Evolutionary conservation across 352 stramenopile species (phyloP).

Genomic region (Phytophthora uliginosa): DNA sequence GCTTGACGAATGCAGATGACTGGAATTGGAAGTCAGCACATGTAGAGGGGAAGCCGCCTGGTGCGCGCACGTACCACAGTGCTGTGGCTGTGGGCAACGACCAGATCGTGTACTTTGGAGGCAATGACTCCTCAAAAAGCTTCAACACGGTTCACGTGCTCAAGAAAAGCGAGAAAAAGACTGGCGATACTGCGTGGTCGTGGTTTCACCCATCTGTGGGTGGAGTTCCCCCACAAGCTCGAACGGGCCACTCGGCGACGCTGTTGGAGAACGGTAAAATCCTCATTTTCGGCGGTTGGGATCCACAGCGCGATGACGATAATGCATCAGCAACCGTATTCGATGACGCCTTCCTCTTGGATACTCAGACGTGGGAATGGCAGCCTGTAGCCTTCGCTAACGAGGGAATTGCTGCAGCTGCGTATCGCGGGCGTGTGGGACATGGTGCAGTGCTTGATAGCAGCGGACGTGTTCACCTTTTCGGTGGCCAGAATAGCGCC

Average conservation of each 20-base stretch:
- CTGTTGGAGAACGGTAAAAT: conserved; percentile 90
- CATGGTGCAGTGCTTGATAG: conserved; percentile 84
- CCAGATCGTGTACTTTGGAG: conserved; percentile 94
- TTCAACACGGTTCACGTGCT: conserved; percentile 95
- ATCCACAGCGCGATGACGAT: conserved; percentile 80
- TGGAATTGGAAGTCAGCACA: conserved; percentile 94
- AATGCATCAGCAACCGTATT: conserved; percentile 78
- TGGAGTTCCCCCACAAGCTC: conserved; percentile 74
- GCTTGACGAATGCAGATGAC: conserved; percentile 47
- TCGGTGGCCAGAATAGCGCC: conserved; percentile 86
- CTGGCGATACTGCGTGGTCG: conserved; percentile 57
- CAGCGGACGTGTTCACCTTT: conserved; percentile 81
- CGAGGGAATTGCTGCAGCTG: conserved; percentile 19
- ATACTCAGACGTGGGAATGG: conserved; percentile 95
- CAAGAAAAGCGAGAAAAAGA: conserved; percentile 54
- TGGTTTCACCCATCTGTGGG: conserved; percentile 91
- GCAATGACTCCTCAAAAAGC: conserved; percentile 92
- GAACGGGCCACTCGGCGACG: conserved; percentile 93
- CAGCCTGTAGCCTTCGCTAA: conserved; percentile 57
- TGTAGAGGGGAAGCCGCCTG: conserved; percentile 89
- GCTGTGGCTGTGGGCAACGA: conserved; percentile 68
- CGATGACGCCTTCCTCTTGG: conserved; percentile 90
- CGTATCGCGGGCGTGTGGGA: conserved; percentile 78
- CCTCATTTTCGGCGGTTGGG: conserved; percentile 95
- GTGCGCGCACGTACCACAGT: conserved; percentile 93